Evolutionary conservation across 495 filamentous ascomycete species (phyloP), one percentile per base, ranked within the genome.

Genomic region (Aspergillus haitiensis): DNA sequence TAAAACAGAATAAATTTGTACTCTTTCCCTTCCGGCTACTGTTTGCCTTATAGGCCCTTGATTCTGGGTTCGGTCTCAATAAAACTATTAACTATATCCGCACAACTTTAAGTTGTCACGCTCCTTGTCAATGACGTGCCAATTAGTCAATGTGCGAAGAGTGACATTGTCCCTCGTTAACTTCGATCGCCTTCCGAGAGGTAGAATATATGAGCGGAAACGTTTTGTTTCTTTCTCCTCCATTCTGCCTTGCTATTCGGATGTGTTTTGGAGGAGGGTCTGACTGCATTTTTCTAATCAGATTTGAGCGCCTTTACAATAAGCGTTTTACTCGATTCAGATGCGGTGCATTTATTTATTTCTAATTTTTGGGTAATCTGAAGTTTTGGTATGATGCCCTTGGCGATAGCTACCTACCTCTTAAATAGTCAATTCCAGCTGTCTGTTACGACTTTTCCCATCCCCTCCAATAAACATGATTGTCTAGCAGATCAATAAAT

Each of bases 131-230:
- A 86, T 93, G 86, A 81, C 78, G 84, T 92, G 89, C 82, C 86
- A 84, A 92, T 93, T 83, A 92, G 92, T 96, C 92, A 89, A 82
- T 86, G 86, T 94, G 92, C 92, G 89, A 79, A 97, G 81, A 97
- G 80, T 62, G 72, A 90, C 59, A 57, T 62, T 72, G 72, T 73
- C 67, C 71, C 75, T 74, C 62, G 34, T 67, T 64, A 72, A 76
- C 74, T 66, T 68, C 65, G 61, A 46, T 37, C 21, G 52, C 66
- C 58, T 32, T 60, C 62, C 68, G 71, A 69, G 67, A 75, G 63
- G 65, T 52, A 52, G 58, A 51, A 46, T 53, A 46, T 52, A 15
- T 64, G 60, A 44, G 54, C 32, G 53, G 63, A 67, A 72, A 58
- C 76, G 76, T 78, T 70, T 73, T 78, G 76, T 76, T 72, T 65